Evolutionary conservation across 768 basidiomycete species (phyloP).

Genomic region (Rhizopogon vesiculosus): DNA sequence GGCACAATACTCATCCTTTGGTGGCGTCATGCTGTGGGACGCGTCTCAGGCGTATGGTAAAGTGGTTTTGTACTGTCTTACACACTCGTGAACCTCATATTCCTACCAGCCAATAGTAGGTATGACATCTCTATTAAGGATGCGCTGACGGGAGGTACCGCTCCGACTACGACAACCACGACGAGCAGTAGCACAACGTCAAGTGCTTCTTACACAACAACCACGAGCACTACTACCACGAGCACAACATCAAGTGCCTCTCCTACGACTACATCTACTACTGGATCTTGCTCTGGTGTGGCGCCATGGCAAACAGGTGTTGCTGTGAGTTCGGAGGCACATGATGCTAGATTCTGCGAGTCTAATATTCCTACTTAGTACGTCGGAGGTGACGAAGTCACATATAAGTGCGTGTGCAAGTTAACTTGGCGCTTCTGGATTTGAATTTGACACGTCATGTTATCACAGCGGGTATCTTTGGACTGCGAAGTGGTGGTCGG

Average conservation of each 20-base stretch:
- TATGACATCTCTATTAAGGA: slow-evolving; percentile 39
- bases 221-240: slow-evolving; percentile 8
- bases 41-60: slow-evolving; percentile 41
- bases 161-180: slow-evolving; percentile 15
- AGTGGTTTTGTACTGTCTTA: neutral
- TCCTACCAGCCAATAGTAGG: slow-evolving; percentile 34
- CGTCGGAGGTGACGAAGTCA: slow-evolving; percentile 33
- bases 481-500: slow-evolving; percentile 46
- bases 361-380: slow-evolving; percentile 29
- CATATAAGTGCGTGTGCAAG: slow-evolving; percentile 30
- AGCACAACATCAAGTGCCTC: slow-evolving; percentile 19
- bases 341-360: neutral
- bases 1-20: slow-evolving; percentile 38
- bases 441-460: neutral
- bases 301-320: slow-evolving; percentile 33
- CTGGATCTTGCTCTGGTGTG: slow-evolving; percentile 37
- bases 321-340: slow-evolving; percentile 28
- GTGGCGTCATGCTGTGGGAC: slow-evolving; percentile 41
- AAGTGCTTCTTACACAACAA: slow-evolving; percentile 5
- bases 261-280: slow-evolving; percentile 16
- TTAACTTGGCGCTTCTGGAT: no score
- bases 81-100: neutral
- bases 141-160: slow-evolving; percentile 23
- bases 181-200: slow-evolving; percentile 14
- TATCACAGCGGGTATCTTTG: slow-evolving; percentile 40